A percentile compares a stretch with the other conserved stretches of the same genome.
phyloP scores from a whole-genome alignment of 208 protist species.

The Novymonas esmeraldas region DNA sequence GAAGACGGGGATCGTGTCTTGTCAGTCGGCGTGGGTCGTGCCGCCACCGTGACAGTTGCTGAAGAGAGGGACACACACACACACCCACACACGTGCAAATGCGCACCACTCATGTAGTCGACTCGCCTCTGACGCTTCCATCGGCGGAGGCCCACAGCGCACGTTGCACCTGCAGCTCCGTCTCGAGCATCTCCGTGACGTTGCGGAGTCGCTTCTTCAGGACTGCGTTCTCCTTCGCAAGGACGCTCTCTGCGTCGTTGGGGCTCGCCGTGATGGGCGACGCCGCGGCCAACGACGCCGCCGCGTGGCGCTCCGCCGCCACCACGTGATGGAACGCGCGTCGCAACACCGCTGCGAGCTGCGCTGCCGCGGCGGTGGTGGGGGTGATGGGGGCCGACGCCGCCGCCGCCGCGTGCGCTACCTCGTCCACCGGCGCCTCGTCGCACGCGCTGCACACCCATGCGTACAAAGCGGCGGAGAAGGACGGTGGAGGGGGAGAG shows the following conservation, averaged over 20 bases:
- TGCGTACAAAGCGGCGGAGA: conserved; percentile 18
- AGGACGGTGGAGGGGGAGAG: background rate
- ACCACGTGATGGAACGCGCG: conserved; percentile 12
- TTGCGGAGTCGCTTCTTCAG: conserved; percentile 59
- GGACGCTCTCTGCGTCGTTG: background rate
- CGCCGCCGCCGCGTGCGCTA: background rate
- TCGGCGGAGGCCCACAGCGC: conserved; percentile 22
- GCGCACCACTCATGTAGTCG: background rate
- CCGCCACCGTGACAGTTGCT: no score
- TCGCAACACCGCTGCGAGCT: conserved; percentile 24
- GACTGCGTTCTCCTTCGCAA: conserved; percentile 47
- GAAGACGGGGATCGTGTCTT: no score
- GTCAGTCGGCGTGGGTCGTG: no score
- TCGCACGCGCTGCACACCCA: conserved; percentile 24
- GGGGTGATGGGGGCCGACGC: background rate
- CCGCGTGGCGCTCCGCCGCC: conserved; percentile 5
- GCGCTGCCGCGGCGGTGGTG: no score
- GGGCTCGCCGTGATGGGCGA: background rate
- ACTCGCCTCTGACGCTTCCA: background rate
- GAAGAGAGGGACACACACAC: no score
- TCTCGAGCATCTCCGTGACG: conserved; percentile 59
- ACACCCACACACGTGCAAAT: background rate
- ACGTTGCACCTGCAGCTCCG: conserved; percentile 42
- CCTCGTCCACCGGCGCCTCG: background rate
- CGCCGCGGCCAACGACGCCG: background rate